Conservation (phyloP, 2,329 filamentous ascomycete species). For the Cercospora brassicicola region DNA sequence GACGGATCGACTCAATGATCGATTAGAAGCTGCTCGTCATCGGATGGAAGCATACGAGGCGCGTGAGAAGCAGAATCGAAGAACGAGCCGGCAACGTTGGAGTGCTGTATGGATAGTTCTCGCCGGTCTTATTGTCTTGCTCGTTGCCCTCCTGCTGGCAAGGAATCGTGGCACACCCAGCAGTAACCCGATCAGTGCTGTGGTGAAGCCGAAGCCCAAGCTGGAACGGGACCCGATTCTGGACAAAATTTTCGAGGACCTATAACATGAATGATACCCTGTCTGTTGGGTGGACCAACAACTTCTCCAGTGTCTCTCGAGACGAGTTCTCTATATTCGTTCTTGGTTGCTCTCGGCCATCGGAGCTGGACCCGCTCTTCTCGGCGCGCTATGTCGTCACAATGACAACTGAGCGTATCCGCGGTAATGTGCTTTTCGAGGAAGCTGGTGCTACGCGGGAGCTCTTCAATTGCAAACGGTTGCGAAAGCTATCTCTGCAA, state of each 20-base stretch:
- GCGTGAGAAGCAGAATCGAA: conserved; percentile 67
- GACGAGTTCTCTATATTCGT: not conserved
- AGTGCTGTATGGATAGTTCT: conserved; percentile 33
- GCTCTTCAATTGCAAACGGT: not conserved
- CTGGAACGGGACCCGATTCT: conserved; percentile 34
- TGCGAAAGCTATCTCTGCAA: not conserved
- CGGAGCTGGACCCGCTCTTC: not conserved
- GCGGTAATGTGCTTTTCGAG: conserved; percentile 6
- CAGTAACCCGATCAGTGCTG: conserved; percentile 2
- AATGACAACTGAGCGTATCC: not conserved
- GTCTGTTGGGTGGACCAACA: not conserved
- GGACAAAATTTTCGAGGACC: conserved; percentile 34
- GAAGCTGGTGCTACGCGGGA: not conserved
- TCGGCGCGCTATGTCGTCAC: not conserved
- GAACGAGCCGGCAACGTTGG: conserved; percentile 50
- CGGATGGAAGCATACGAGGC: conserved; percentile 68
- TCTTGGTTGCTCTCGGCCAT: not conserved
- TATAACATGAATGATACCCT: conserved; percentile 21
- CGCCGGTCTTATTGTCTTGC: conserved; percentile 27
- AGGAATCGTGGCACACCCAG: conserved; percentile 25
- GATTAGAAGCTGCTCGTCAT: conserved; percentile 64
- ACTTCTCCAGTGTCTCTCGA: not conserved
- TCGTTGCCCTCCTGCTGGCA: conserved; percentile 31
- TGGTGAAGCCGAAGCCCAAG: conserved; percentile 27
- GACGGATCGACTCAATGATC: conserved; percentile 59